A percentile compares a stretch with the other conserved stretches of the same genome.
These are phyloP conservation scores for Cutaneotrichosporon curvatum DNA, from an alignment of 1,284 basidiomycete species.

Conservation along the genomic window DNA sequence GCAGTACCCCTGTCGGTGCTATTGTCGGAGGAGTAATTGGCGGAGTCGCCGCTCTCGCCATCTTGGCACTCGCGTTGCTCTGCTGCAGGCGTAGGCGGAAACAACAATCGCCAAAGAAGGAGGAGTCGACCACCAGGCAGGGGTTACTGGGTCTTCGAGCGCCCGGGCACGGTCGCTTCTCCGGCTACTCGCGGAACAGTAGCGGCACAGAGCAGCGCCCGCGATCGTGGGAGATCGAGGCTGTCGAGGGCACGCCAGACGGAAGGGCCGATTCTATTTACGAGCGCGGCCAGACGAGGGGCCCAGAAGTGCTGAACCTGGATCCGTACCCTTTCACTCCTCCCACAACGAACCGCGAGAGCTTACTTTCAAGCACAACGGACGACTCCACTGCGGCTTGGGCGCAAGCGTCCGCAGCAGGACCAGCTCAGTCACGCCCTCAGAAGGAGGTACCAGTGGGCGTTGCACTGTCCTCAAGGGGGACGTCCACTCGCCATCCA, in stretches of 20 bases:
- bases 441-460: no score
- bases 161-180: not conserved
- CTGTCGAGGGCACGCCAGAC: not conserved
- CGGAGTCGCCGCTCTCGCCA: slow-evolving; percentile 1
- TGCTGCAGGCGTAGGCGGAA: slow-evolving; percentile 5
- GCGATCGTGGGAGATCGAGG: slow-evolving; percentile 2
- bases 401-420: not conserved
- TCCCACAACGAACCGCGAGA: not conserved
- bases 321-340: not conserved
- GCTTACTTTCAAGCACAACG: not conserved
- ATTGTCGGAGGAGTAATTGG: slow-evolving; percentile 15
- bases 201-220: not conserved
- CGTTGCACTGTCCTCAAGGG: no score
- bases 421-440: not conserved
- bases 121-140: not conserved
- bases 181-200: not conserved
- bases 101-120: not conserved
- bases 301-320: not conserved
- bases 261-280: not conserved
- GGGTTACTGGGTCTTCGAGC: not conserved
- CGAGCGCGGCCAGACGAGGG: not conserved
- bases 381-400: not conserved
- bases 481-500: no score
- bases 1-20: slow-evolving; percentile 1
- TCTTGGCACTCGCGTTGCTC: slow-evolving; percentile 4